Base-by-base conservation (phyloP, 2,329 filamentous ascomycete genomes). In the Trichoderma cornu-damae region DNA sequence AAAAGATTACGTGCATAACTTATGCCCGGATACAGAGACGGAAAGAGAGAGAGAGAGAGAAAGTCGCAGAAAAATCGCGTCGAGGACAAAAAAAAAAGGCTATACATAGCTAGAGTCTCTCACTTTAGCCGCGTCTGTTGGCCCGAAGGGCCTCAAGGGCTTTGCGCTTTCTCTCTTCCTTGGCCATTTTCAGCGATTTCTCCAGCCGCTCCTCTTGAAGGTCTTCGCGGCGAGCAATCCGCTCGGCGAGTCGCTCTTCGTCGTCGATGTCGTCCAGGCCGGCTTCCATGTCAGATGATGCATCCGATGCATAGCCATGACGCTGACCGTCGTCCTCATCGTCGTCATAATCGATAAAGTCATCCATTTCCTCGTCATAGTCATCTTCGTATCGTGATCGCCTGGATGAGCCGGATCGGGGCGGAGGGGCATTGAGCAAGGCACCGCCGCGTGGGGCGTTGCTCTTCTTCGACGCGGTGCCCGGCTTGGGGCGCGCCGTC, bases 251-350 rank as follows among this genome's bases (percentile, higher is more conserved):
- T 46, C 77, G 74, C 68, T 93, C 89, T 69, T 93, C 89, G 34
- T 79, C 75, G 60, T 90, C 87, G 52, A 92, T 82, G 63, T 91
- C 88, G 60, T 85, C 86, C 35, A 87, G 69, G 32, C 87, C 87
- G 2, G 87, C 89, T 69, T 91, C 88, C 86, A 91, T 91, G 64
- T 90, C 88, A 5, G 86, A 89, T 4, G 85, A 88, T 5, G 69
- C 83, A 55, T 87, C 87, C 0, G 83, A 85, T 2, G 76, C 79
- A 61, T 88, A 86, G 47, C 76, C 77, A 60, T 81, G 79, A 5
- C 73, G 71, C 30, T 71, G 74, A 6, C 73, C 71, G 0, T 79
- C 76, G 4, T 71, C 74, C 11, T 81, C 80, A 0, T 83, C 81
- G 11, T 83, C 81, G 42, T 84, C 80, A 59, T 83, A 82, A 40